Evolutionary conservation across 106 monocot species (phyloP).

Genomic region (Allium sativum): DNA sequence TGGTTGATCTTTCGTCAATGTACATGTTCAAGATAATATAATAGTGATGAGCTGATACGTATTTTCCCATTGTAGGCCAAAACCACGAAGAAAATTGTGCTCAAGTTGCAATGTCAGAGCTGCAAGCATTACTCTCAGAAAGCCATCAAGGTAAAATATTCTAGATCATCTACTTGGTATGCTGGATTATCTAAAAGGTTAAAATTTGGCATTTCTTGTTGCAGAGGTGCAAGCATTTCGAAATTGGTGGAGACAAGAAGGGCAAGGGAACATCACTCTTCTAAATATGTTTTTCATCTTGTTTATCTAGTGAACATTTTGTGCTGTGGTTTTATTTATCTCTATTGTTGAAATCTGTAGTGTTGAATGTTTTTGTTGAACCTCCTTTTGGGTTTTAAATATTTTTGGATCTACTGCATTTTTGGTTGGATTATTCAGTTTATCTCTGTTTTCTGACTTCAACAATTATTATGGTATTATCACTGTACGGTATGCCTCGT

Average conservation of each 20-base stretch:
- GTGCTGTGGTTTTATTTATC: background rate
- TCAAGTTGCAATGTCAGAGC: slow-evolving; percentile 81
- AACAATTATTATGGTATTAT: too few species aligned
- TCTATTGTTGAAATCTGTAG: too few species aligned
- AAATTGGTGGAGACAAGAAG: slow-evolving; percentile 28
- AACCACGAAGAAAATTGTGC: slow-evolving; percentile 85
- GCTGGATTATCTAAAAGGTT: background rate
- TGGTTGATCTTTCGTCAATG: background rate
- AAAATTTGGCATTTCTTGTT: background rate
- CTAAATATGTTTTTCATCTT: background rate
- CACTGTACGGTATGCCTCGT: too few species aligned
- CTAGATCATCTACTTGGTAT: background rate
- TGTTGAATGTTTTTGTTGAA: too few species aligned
- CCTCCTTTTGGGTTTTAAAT: too few species aligned
- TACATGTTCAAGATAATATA: background rate
- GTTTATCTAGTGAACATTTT: background rate
- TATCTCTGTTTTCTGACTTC: too few species aligned
- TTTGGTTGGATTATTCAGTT: too few species aligned
- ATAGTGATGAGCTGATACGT: background rate
- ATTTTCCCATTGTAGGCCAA: slow-evolving; percentile 42
- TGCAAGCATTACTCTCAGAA: slow-evolving; percentile 84
- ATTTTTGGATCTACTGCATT: too few species aligned
- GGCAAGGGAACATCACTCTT: slow-evolving; percentile 26
- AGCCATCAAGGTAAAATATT: slow-evolving; percentile 45
- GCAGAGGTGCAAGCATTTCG: slow-evolving; percentile 21